A percentile compares a stretch with the other conserved stretches of the same genome.
Conservation (phyloP, 495 filamentous ascomycete genomes). For the Aspergillus diversus region DNA sequence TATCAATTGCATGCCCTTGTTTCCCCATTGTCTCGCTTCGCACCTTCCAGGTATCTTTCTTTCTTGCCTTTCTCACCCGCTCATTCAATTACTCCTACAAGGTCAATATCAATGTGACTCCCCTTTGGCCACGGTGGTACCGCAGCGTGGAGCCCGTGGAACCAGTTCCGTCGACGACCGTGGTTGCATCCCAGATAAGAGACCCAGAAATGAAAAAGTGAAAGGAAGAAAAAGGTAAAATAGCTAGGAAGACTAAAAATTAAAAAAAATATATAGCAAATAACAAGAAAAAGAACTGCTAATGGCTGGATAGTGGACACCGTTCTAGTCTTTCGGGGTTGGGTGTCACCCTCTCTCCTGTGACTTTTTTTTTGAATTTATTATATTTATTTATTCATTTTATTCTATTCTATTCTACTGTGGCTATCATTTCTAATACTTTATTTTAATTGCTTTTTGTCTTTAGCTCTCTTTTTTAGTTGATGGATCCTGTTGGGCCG, state of each 20-base stretch:
- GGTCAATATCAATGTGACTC: constrained; percentile 15
- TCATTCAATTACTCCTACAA: not conserved
- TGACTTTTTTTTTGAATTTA: not conserved
- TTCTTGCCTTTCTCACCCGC: not conserved
- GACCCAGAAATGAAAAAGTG: constrained; percentile 6
- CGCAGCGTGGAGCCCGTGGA: constrained; percentile 28
- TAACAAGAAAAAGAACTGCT: not conserved
- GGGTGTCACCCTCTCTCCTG: constrained; percentile 22
- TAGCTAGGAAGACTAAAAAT: constrained; percentile 2
- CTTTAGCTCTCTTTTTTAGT: constrained; percentile 9
- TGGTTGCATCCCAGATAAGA: constrained; percentile 25
- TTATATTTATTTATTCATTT: constrained; percentile 4
- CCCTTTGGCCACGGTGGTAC: constrained; percentile 24
- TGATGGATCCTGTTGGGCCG: constrained; percentile 4
- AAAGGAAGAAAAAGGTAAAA: not conserved
- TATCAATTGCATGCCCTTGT: not conserved
- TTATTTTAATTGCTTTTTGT: constrained; percentile 7
- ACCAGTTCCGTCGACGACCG: constrained; percentile 23
- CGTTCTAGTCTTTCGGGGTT: constrained; percentile 22
- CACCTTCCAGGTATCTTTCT: not conserved
- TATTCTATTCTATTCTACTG: constrained; percentile 4
- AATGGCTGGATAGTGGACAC: constrained; percentile 11
- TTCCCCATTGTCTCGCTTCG: not conserved
- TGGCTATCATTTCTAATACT: not conserved
- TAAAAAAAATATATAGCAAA: not conserved